These are phyloP conservation scores for Colletotrichum sansevieriae DNA, from an alignment of 2,329 filamentous ascomycete species.

Conservation along the genomic window DNA sequence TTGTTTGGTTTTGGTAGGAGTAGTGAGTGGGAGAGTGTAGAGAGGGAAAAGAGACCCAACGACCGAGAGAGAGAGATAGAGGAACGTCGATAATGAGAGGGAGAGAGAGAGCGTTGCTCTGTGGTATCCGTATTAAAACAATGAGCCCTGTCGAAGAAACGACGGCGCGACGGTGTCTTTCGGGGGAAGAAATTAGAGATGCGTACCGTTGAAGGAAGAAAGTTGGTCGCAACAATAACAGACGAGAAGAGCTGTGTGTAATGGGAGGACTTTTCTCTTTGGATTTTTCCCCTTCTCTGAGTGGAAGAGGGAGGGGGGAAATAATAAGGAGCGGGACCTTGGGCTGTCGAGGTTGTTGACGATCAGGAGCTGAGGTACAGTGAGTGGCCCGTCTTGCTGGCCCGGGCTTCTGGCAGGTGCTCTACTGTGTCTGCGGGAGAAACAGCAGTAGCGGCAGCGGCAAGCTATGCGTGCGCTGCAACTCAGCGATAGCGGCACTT, in stretches of 20 bases:
- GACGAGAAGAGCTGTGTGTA: constrained; percentile 19
- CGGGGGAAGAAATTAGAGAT: constrained; percentile 19
- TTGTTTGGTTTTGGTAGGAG: constrained; percentile 36
- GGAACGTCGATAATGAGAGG: constrained; percentile 1
- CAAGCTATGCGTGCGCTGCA: background rate
- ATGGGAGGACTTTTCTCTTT: constrained; percentile 16
- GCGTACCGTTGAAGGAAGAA: constrained; percentile 28
- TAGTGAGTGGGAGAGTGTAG: constrained; percentile 41
- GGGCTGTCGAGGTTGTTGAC: constrained; percentile 33
- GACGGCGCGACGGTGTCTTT: background rate
- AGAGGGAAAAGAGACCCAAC: constrained; percentile 37
- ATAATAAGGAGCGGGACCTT: constrained; percentile 29
- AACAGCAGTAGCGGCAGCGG: constrained; percentile 14
- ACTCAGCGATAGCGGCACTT: too few species aligned
- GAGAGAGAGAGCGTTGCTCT: constrained; percentile 7
- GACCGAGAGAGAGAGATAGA: background rate
- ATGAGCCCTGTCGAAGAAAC: constrained; percentile 14
- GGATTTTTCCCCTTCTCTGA: background rate
- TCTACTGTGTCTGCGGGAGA: constrained; percentile 17
- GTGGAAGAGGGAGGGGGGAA: constrained; percentile 11
- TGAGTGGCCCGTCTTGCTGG: constrained; percentile 9
- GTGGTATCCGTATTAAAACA: constrained; percentile 37
- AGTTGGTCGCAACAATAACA: constrained; percentile 28
- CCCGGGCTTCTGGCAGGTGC: constrained; percentile 5
- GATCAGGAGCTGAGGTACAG: constrained; percentile 11